Base-by-base conservation (phyloP, 345 rosid species). In the Citrus inodora region DNA sequence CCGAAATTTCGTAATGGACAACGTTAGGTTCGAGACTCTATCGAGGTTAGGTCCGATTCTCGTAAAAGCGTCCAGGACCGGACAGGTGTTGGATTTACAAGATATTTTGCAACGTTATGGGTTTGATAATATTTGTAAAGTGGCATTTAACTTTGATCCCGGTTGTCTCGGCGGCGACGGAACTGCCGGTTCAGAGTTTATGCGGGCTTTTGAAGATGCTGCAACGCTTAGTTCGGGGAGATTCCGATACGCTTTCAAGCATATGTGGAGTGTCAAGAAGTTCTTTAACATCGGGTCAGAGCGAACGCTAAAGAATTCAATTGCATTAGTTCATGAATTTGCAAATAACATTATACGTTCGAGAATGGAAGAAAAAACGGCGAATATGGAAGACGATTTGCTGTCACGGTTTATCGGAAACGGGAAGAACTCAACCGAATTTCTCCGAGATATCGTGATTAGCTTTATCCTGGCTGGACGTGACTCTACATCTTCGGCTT, bases 1-100 rank as follows among this genome's bases (percentile, higher is more conserved):
- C 76, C 65, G 81, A 17, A 79, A 80, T 65, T 82, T 83, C 56
- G 67, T 83, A 64, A 68, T 35, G 16, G 63, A 37, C 32, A 63
- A 6, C 24, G 58, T 60, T 10, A 60, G 24, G 10, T 19, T 38
- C 32, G 80, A 79, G 58, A 55, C 73, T 55, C 4, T 71, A 21
- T 37, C 35, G n/a, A n/a, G 58, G 38, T 42, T 55, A 16, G 7
- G 58, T 35, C 83, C 68, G 16, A 2, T 0, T 2, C 37, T 65
- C 22, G 1, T 16, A 33, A 65, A 37, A 65, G 69, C 69, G 3
- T 22, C 69, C 14, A 33, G 9, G 21, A 37, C 1, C 21, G 67
- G 33, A 63, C 38, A 63, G 19, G 37, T 63, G 37, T 63, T 63
- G 37, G 67, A 63, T 14, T 30, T 63, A 28, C 35, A 63, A 63